Base-by-base conservation (phyloP, 2,329 filamentous ascomycete species). In the Ophiostoma quercus region DNA sequence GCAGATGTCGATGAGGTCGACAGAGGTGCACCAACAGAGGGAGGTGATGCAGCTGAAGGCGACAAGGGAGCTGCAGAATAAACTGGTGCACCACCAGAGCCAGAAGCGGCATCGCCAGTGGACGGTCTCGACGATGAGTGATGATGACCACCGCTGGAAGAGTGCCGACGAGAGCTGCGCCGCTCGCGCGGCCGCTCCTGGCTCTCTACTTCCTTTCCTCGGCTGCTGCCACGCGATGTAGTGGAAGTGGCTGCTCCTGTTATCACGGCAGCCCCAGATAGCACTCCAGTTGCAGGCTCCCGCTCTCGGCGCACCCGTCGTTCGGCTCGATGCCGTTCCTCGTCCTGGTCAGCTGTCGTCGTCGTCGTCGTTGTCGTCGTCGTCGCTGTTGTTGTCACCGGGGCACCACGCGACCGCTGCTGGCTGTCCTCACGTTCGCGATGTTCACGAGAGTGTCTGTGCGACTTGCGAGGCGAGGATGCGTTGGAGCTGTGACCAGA, bases 321-420 rank as follows among this genome's bases (percentile, higher is more conserved):
- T 73, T 85, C 83, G 68, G 80, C 81, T 75, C 82, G 85, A 71
- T 81, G 80, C 72, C 75, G 81, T 16, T 66, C 65, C n/a, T 66
- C 37, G n/a, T 66, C 65, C 65, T 66, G 65, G 37, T 66, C 65
- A 66, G 32, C 62, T 65, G 62, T 65, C 19, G 19, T 39, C 60
- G 12, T 65, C 60, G 1, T 86, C 84, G 69, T 39, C 60, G 12
- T 65, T 32, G 1, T 86, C 84, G 69, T 84, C 82, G n/a, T 67
- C 68, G 22, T 71, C 71, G 16, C 66, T 60, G 39, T 71, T 60
- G 34, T 41, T 60, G 69, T 65, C 62, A 65, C 34, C 16, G 34
- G 11, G 39, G 62, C 62, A 39, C 32, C 62, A 7, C 69, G 66
- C 39, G 63, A 7, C 39, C 34, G 67, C 43, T 60, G n/a, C 51